A percentile compares a stretch with the other conserved stretches of the same genome.
phyloP scores from a whole-genome alignment of 257 asterid genomes.

The Solanum verrucosum region DNA sequence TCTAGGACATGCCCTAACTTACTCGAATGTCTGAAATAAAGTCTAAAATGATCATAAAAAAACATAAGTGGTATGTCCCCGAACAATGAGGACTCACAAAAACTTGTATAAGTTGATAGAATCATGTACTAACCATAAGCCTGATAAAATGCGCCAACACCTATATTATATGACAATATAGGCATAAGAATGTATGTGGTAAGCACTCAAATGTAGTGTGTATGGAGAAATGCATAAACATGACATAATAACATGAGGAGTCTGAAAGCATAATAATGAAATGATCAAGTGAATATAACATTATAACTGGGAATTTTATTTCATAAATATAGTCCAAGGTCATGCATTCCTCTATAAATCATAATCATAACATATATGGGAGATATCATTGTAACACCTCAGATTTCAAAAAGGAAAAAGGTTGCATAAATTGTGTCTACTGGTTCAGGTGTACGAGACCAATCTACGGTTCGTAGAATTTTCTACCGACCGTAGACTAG shows the following conservation, averaged over 20 bases:
- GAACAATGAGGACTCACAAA: background rate
- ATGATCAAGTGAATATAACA: background rate
- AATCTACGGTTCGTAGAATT: background rate
- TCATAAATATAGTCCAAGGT: background rate
- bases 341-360: background rate
- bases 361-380: background rate
- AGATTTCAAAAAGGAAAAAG: background rate
- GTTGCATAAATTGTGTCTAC: background rate
- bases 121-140: background rate
- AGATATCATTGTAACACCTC: background rate
- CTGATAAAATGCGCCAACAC: background rate
- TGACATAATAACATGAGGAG: background rate
- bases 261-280: background rate
- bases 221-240: background rate
- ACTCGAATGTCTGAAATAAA: background rate
- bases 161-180: background rate
- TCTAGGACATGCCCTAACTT: background rate
- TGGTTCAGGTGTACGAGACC: background rate
- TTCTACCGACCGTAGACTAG: background rate
- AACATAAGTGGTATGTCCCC: background rate
- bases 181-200: background rate
- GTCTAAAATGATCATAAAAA: background rate
- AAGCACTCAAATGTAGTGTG: background rate
- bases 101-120: background rate
- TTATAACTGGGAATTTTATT: too few relatives aligned